Percentiles rank a stretch among this genome's conserved stretches.
These are phyloP conservation scores for Galerina sulciceps DNA, from an alignment of 768 basidiomycete genomes.

Conservation along the genomic window DNA sequence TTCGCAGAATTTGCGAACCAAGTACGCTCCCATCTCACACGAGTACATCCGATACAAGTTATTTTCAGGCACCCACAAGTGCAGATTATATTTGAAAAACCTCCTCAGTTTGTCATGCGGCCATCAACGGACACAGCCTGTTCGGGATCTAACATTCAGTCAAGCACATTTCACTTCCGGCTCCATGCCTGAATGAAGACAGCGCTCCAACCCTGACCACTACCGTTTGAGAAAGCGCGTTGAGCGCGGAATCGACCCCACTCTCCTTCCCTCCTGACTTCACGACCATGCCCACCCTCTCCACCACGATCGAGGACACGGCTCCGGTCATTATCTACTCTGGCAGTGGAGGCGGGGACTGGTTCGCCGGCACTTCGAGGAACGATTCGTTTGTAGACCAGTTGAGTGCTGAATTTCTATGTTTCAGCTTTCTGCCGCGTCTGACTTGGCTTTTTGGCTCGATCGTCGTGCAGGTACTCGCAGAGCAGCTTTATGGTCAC, in stretches of 20 bases:
- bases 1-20: too few species aligned
- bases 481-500: conserved; percentile 45
- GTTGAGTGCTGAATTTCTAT: conserved; percentile 11
- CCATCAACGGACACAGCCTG: not conserved
- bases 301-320: conserved; percentile 38
- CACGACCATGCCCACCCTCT: conserved; percentile 32
- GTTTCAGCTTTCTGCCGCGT: too few species aligned
- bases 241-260: not conserved
- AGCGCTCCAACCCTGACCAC: not conserved
- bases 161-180: not conserved
- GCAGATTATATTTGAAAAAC: too few species aligned
- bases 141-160: conserved; percentile 1
- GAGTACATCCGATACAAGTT: too few species aligned
- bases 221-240: too few species aligned
- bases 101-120: too few species aligned
- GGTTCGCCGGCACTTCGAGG: conserved; percentile 26
- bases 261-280: too few species aligned
- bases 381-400: conserved; percentile 16
- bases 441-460: not conserved
- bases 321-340: conserved; percentile 33
- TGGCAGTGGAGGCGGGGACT: conserved; percentile 15
- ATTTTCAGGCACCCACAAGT: too few species aligned
- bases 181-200: not conserved
- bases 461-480: conserved; percentile 31
- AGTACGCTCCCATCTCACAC: too few species aligned